These are phyloP conservation scores for Xylaria bambusicola DNA, from an alignment of 495 filamentous ascomycete species.

Conservation along the genomic window DNA sequence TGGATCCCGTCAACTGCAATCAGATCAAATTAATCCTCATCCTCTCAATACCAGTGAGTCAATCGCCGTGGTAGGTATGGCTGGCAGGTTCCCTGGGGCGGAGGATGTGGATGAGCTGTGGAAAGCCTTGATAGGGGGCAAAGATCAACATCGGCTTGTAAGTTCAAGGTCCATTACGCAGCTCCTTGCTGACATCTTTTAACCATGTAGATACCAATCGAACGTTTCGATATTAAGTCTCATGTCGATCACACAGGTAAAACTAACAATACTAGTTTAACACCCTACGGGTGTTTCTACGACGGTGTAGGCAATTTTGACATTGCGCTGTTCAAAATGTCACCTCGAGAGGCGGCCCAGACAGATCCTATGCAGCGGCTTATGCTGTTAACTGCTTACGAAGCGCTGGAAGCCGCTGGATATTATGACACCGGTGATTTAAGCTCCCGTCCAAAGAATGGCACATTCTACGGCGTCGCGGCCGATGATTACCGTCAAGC, in stretches of 20 bases:
- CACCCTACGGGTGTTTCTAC: slow-evolving; percentile 59
- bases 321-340: too few relatives aligned
- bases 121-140: slow-evolving; percentile 26
- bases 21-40: too few relatives aligned
- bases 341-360: too few relatives aligned
- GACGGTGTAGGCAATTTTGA: too few relatives aligned
- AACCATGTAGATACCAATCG: too few relatives aligned
- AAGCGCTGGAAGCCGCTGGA: too few relatives aligned
- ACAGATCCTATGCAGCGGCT: too few relatives aligned
- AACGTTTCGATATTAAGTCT: slow-evolving; percentile 41
- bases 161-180: too few relatives aligned
- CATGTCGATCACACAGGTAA: slow-evolving; percentile 48
- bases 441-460: slow-evolving; percentile 43
- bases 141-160: background rate
- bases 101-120: slow-evolving; percentile 32
- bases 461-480: slow-evolving; percentile 79
- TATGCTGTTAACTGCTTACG: too few relatives aligned
- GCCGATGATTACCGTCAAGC: slow-evolving; percentile 79
- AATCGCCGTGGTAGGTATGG: slow-evolving; percentile 52
- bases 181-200: too few relatives aligned
- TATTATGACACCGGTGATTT: too few relatives aligned
- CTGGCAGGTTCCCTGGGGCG: slow-evolving; percentile 49
- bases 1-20: too few relatives aligned
- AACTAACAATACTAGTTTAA: slow-evolving; percentile 63
- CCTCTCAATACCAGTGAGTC: background rate